A percentile compares a stretch with the other conserved stretches of the same genome.
phyloP scores from a whole-genome alignment of 1,284 basidiomycete species.

The Ustilago sp. region DNA sequence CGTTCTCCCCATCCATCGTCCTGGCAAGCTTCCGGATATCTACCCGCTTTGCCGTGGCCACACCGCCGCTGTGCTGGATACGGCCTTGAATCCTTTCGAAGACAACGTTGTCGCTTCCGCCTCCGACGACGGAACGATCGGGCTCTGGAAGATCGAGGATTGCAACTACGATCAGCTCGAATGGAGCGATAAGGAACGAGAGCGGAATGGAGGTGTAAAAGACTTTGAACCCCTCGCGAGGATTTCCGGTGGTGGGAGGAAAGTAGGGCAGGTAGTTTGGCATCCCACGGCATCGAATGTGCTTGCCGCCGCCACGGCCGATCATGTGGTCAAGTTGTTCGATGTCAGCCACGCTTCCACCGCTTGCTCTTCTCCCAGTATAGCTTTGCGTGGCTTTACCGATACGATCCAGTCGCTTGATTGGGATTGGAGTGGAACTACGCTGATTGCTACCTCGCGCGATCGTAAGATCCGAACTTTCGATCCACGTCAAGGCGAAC shows the following conservation, averaged over 20 bases:
- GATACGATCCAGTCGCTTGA: slow-evolving; percentile 89
- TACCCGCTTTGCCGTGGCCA: slow-evolving; percentile 89
- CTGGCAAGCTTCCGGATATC: slow-evolving; percentile 83
- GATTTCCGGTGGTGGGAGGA: slow-evolving; percentile 74
- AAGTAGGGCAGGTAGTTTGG: slow-evolving; percentile 93
- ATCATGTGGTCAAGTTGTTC: slow-evolving; percentile 90
- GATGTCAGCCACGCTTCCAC: slow-evolving; percentile 73
- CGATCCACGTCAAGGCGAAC: slow-evolving; percentile 83
- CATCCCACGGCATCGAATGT: slow-evolving; percentile 91
- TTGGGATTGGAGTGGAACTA: slow-evolving; percentile 85
- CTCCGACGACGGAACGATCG: slow-evolving; percentile 91
- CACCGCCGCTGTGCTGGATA: slow-evolving; percentile 89
- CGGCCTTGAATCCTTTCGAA: slow-evolving; percentile 95
- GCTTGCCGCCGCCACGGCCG: slow-evolving; percentile 86
- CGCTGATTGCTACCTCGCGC: slow-evolving; percentile 78
- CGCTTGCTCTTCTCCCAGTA: slow-evolving; percentile 68
- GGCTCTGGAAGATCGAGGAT: slow-evolving; percentile 86
- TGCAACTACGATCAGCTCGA: slow-evolving; percentile 73
- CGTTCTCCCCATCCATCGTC: slow-evolving; percentile 78
- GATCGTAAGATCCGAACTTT: slow-evolving; percentile 93
- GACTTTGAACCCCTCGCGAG: slow-evolving; percentile 81
- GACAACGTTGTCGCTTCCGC: slow-evolving; percentile 89
- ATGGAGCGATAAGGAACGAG: slow-evolving; percentile 61
- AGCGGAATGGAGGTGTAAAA: slow-evolving; percentile 72
- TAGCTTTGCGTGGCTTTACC: slow-evolving; percentile 80